These are phyloP conservation scores for Dendrocalamus latiflorus DNA, from an alignment of 202 grass and related monocot genomes.

Conservation along the genomic window DNA sequence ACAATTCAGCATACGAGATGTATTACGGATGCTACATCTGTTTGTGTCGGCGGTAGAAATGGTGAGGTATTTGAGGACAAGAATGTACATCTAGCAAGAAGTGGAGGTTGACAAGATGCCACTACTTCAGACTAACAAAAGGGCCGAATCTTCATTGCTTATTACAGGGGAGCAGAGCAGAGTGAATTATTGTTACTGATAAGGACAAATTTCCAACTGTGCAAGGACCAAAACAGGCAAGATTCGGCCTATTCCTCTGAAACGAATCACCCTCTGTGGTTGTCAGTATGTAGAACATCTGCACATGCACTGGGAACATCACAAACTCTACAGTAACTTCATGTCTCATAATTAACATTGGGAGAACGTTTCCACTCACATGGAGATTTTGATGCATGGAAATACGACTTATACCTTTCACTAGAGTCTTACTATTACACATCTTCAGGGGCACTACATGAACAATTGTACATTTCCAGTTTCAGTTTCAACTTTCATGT, in stretches of 20 bases:
- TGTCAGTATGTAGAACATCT: background rate
- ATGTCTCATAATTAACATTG: background rate
- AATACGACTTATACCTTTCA: background rate
- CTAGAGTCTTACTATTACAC: no score
- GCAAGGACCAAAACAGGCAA: no score
- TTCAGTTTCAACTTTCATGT: background rate
- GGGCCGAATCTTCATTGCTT: no score
- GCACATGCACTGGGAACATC: constrained; percentile 17
- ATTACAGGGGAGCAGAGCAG: no score
- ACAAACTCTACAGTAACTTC: background rate
- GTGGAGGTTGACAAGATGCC: background rate
- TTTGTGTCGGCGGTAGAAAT: background rate
- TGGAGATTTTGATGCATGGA: background rate
- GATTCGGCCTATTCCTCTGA: background rate
- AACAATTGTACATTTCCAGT: constrained; percentile 8
- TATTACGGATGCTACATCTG: background rate
- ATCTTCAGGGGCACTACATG: background rate
- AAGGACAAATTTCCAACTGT: constrained; percentile 9
- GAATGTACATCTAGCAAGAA: background rate
- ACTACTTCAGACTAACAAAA: background rate
- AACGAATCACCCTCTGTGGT: background rate
- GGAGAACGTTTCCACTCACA: constrained; percentile 1
- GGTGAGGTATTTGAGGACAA: background rate
- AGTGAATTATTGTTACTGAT: no score
- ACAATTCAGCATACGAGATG: background rate